These are phyloP conservation scores for Puccinia horiana DNA, from an alignment of 1,284 basidiomycete species.

Conservation along the genomic window DNA sequence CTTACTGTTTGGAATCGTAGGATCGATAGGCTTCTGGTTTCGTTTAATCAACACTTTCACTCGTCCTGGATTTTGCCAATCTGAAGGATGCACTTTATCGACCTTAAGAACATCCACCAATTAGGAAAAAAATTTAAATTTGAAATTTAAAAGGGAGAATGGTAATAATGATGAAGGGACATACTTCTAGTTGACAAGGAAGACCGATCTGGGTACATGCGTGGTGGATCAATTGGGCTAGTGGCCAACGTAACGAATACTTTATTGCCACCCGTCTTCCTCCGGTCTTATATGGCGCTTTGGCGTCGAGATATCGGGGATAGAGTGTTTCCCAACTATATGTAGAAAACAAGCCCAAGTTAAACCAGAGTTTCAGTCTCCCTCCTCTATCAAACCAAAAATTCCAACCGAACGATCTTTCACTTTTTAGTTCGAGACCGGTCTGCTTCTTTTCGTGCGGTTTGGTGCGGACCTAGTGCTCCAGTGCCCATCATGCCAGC, in stretches of 20 bases:
- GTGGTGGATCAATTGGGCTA: slow-evolving; percentile 85
- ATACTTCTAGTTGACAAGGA: slow-evolving; percentile 77
- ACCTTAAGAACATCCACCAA: slow-evolving; percentile 55
- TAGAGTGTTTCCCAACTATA: slow-evolving; percentile 93
- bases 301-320: slow-evolving; percentile 95
- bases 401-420: no score
- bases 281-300: slow-evolving; percentile 78
- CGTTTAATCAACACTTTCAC: slow-evolving; percentile 87
- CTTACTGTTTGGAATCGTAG: slow-evolving; percentile 76
- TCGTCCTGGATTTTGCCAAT: slow-evolving; percentile 78
- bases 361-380: neutral
- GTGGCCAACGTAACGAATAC: slow-evolving; percentile 88
- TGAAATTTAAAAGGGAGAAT: neutral
- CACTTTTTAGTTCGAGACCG: slow-evolving; percentile 24
- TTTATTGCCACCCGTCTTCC: slow-evolving; percentile 76
- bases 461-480: neutral
- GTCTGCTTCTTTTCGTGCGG: neutral
- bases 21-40: slow-evolving; percentile 72
- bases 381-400: no score
- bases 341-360: neutral
- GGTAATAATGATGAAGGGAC: no score
- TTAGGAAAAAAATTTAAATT: neutral
- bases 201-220: slow-evolving; percentile 76
- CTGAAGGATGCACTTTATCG: slow-evolving; percentile 82
- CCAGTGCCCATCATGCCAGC: slow-evolving; percentile 36